Evolutionary conservation across 2,329 filamentous ascomycete species (phyloP), one percentile per base, ranked within the genome.

Genomic region (Geosmithia morbida): DNA sequence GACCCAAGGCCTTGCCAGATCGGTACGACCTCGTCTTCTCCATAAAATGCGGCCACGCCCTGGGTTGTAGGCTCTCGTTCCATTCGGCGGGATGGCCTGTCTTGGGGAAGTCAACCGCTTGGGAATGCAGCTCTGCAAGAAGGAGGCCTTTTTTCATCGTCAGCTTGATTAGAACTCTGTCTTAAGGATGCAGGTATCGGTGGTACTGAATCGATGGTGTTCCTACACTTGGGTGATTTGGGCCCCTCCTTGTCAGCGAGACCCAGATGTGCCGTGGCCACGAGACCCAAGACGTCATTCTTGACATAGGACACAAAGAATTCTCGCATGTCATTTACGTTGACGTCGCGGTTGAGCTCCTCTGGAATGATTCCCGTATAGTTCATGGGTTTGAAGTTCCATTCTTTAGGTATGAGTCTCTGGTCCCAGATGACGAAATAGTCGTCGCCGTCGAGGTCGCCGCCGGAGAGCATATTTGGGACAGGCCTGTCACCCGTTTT

Each of bases 221-320:
- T 62, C 74, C 69, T 63, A 75, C 89, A 97, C 49, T 74, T 79
- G 0, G 67, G 54, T 52, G 81, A 72, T 53, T 79, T 81, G 1
- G 90, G 80, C 0, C 88, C 86, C 1, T 70, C 58, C 0, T 55
- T 61, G 57, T 98, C 92, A 0, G 87, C 82, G 56, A 77, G 78
- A 1, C 81, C 89, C 17, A 94, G 67, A 63, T 98, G 92, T 0
- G 87, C 77, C 53, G 78, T 75, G 0, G 92, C 92, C 57, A 98
- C 95, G 2, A 73, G 71, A 1, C 81, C 79, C 2, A 98, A 73
- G 13, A 77, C 77, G 57, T 97, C 86, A 53, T 94, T 89, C 66
- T 94, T 92, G 77, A 97, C 89, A 56, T 94, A 95, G 2, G 77
- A 77, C 29, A 95, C 85, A 56, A 96, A 97, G 64, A 97, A 97